Evolutionary conservation across 2,329 filamentous ascomycete genomes (phyloP).

Genomic region (Polytolypa hystricis): DNA sequence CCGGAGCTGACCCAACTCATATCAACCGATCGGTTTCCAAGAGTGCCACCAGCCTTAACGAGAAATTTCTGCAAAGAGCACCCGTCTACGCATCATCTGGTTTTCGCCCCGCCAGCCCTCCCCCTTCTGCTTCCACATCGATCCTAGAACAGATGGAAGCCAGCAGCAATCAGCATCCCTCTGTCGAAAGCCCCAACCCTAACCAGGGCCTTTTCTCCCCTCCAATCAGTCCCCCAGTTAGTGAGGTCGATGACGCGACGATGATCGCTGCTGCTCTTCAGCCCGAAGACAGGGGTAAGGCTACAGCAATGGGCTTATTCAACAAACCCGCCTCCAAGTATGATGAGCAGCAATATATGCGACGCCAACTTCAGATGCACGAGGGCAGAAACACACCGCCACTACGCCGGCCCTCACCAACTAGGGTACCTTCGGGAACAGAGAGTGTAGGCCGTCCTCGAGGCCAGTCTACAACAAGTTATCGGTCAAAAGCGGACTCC

Average conservation of each 20-base stretch:
- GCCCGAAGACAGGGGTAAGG: conserved; percentile 68
- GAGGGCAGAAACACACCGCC: conserved; percentile 57
- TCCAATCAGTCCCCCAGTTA: conserved; percentile 58
- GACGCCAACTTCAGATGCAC: conserved; percentile 71
- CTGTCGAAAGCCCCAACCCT: conserved; percentile 20
- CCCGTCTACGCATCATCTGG: conserved; percentile 19
- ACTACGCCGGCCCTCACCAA: conserved; percentile 16
- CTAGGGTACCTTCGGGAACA: conserved; percentile 7
- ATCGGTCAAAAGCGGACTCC: conserved; percentile 27
- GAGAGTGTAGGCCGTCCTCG: conserved; percentile 19
- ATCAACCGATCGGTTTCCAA: conserved; percentile 34
- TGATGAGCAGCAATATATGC: conserved; percentile 73
- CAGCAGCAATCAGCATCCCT: conserved; percentile 22
- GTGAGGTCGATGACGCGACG: conserved; percentile 58
- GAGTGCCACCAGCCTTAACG: conserved; percentile 59
- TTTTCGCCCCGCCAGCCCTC: conserved; percentile 31
- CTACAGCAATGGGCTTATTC: conserved; percentile 61
- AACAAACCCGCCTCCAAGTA: conserved; percentile 66
- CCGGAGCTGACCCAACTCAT: conserved; percentile 41
- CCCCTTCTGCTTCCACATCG: conserved; percentile 28
- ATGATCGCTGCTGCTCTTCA: conserved; percentile 53
- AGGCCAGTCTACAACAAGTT: conserved; percentile 28
- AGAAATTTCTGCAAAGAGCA: conserved; percentile 30
- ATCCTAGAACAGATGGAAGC: conserved; percentile 29
- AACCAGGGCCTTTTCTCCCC: conserved; percentile 35